Conservation (phyloP, 106 monocot species). For the Dendrobium huoshanense region DNA sequence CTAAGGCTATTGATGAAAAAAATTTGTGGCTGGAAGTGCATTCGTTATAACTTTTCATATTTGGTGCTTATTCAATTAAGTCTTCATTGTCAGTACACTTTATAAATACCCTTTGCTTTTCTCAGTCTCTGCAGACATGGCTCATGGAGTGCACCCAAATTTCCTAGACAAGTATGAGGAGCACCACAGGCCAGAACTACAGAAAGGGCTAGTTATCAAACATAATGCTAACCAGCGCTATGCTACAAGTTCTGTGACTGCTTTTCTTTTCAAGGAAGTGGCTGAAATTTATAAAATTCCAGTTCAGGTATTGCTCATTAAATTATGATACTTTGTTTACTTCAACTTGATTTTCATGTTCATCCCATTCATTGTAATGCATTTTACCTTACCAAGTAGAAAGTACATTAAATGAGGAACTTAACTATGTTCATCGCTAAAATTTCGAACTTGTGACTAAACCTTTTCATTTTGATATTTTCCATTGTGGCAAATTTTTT, state of each 20-base stretch:
- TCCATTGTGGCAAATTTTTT: neutral
- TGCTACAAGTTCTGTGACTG: constrained; percentile 88
- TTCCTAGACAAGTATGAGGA: constrained; percentile 93
- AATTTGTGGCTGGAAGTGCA: neutral
- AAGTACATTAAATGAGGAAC: neutral
- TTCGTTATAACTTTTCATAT: neutral
- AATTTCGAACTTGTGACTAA: neutral
- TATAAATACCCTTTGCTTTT: neutral
- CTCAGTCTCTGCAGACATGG: constrained; percentile 92
- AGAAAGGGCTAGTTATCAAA: constrained; percentile 92
- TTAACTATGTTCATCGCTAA: neutral
- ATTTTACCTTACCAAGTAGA: neutral
- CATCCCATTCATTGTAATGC: neutral
- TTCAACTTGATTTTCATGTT: neutral
- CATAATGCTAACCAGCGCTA: constrained; percentile 97
- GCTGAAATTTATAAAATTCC: constrained; percentile 64
- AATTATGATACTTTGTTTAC: neutral
- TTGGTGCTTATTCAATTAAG: neutral
- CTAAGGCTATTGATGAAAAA: neutral
- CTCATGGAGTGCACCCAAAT: constrained; percentile 94
- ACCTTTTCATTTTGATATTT: neutral
- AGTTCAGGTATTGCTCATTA: constrained; percentile 53
- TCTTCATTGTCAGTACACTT: neutral
- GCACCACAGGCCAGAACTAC: constrained; percentile 73
- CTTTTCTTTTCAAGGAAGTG: constrained; percentile 96